A percentile compares a stretch with the other conserved stretches of the same genome.
Conservation (phyloP, 2,329 filamentous ascomycete species). For the Alternaria burnsii region DNA sequence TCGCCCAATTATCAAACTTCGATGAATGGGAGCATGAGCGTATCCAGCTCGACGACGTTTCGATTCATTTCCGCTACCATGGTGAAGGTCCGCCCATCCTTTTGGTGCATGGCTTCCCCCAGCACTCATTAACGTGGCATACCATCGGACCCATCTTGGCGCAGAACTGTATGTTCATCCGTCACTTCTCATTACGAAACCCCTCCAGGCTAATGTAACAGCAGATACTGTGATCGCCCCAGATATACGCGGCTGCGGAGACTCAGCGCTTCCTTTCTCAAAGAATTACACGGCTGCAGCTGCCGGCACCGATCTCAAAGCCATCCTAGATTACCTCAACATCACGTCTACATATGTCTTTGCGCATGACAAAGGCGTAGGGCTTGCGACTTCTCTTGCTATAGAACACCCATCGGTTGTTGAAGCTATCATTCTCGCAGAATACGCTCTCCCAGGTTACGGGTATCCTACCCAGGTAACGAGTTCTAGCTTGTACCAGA, state of each 20-base stretch:
- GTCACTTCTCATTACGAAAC: background rate
- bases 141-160: background rate
- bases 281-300: slow-evolving; percentile 55
- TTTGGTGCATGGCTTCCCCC: background rate
- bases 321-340: slow-evolving; percentile 36
- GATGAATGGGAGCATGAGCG: background rate
- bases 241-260: slow-evolving; percentile 9
- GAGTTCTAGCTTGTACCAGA: slow-evolving; percentile 52
- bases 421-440: background rate
- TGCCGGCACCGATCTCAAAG: slow-evolving; percentile 33
- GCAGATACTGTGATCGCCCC: slow-evolving; percentile 16
- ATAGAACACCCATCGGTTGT: background rate
- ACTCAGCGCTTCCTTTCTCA: slow-evolving; percentile 50
- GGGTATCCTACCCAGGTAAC: slow-evolving; percentile 22
- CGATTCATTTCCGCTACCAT: background rate
- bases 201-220: background rate
- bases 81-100: background rate
- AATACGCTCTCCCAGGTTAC: background rate
- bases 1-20: background rate
- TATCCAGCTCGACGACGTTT: background rate
- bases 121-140: background rate
- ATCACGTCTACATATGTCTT: slow-evolving; percentile 51
- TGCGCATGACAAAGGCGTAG: slow-evolving; percentile 58
- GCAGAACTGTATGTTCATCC: background rate
- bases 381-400: slow-evolving; percentile 46